Conservation (phyloP, 2,329 filamentous ascomycete genomes). For the Hirsutella rhossiliensis region DNA sequence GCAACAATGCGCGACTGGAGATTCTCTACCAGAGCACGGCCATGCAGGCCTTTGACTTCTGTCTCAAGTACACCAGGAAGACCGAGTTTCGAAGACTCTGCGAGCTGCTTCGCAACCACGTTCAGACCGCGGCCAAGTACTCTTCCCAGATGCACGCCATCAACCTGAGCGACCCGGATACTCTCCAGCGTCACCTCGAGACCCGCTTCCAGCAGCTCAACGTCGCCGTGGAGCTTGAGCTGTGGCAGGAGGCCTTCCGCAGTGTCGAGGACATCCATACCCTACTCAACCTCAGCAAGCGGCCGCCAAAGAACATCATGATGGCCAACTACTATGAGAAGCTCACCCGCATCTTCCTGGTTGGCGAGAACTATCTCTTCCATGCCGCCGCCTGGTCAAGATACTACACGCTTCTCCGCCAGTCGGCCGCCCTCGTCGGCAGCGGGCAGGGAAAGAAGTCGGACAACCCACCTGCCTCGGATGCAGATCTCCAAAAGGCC, state of each 20-base stretch:
- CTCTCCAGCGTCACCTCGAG: slow-evolving; percentile 90
- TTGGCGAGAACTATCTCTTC: slow-evolving; percentile 99
- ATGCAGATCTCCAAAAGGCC: slow-evolving; percentile 84
- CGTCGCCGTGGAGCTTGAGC: slow-evolving; percentile 90
- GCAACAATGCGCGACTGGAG: slow-evolving; percentile 97
- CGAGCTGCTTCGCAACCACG: slow-evolving; percentile 94
- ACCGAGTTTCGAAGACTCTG: slow-evolving; percentile 98
- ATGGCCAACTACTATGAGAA: slow-evolving; percentile 99
- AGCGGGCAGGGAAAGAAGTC: slow-evolving; percentile 82
- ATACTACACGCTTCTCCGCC: slow-evolving; percentile 92
- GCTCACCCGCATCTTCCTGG: slow-evolving; percentile 94
- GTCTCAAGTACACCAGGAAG: slow-evolving; percentile 95
- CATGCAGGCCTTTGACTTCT: slow-evolving; percentile 97
- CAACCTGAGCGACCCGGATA: slow-evolving; percentile 95
- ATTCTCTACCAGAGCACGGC: slow-evolving; percentile 97
- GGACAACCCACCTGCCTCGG: slow-evolving; percentile 82
- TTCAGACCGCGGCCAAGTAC: slow-evolving; percentile 98
- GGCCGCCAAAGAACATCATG: slow-evolving; percentile 97
- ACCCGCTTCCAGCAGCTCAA: slow-evolving; percentile 98
- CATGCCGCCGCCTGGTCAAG: slow-evolving; percentile 95
- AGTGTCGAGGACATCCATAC: slow-evolving; percentile 99
- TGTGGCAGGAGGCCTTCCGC: slow-evolving; percentile 99
- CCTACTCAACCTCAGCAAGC: slow-evolving; percentile 92
- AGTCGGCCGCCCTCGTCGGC: slow-evolving; percentile 73
- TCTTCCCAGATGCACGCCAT: slow-evolving; percentile 98